Evolutionary conservation across 2,329 filamentous ascomycete species (phyloP).

Genomic region (Ceratocystis harringtonii): DNA sequence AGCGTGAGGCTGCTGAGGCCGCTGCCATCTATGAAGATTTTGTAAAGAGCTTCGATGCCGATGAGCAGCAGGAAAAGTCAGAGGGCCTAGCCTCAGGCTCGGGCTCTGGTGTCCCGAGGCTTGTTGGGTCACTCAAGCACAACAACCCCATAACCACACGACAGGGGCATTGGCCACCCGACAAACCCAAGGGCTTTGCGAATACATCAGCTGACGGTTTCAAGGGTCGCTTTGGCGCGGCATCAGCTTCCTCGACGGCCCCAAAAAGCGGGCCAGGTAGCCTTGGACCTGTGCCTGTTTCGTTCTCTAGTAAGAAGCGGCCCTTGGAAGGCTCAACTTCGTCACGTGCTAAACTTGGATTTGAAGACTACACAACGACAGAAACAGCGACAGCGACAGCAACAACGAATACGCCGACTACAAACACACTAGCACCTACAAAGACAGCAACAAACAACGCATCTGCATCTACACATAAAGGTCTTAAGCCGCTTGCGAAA

Average conservation of each 20-base stretch:
- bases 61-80: constrained; percentile 29
- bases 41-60: constrained; percentile 59
- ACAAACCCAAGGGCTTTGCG: constrained; percentile 7
- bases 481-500: constrained; percentile 34
- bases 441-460: neutral
- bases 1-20: constrained; percentile 72
- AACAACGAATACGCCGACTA: neutral
- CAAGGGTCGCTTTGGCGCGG: constrained; percentile 52
- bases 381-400: neutral
- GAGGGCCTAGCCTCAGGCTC: neutral
- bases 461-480: neutral
- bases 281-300: constrained; percentile 37
- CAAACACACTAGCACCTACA: neutral
- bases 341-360: constrained; percentile 25
- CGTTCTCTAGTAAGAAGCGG: constrained; percentile 33
- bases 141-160: no score
- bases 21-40: constrained; percentile 79
- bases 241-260: constrained; percentile 20
- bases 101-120: neutral
- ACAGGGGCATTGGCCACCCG: neutral
- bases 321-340: constrained; percentile 26
- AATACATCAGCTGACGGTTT: constrained; percentile 20
- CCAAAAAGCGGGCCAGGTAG: constrained; percentile 48
- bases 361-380: constrained; percentile 24
- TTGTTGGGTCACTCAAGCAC: no score